phyloP scores from a whole-genome alignment of 495 filamentous ascomycete genomes.

The Daldinia caldariorum region DNA sequence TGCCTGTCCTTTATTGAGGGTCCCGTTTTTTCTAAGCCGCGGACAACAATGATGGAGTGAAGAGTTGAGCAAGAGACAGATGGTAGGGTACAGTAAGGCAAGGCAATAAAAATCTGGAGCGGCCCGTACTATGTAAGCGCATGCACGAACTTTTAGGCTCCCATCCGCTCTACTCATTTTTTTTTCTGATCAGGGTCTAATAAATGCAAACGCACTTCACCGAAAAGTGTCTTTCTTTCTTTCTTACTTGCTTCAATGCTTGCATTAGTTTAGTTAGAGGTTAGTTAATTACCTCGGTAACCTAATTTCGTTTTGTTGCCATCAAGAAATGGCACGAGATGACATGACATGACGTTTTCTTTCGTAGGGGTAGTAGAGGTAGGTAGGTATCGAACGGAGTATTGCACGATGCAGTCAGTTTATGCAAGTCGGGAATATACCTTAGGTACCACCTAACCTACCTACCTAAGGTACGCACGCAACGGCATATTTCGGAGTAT shows the following conservation, averaged over 20 bases:
- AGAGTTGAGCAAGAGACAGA: neutral
- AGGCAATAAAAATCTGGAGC: neutral
- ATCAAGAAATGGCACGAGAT: too few relatives aligned
- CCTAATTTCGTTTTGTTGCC: too few relatives aligned
- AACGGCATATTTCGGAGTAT: too few relatives aligned
- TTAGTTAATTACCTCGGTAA: too few relatives aligned
- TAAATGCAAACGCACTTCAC: too few relatives aligned
- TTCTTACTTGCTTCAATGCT: neutral
- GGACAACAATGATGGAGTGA: neutral
- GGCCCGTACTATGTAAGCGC: slow-evolving; percentile 4
- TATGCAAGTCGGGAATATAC: neutral
- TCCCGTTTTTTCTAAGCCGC: neutral
- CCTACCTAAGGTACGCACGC: too few relatives aligned
- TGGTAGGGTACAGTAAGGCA: neutral
- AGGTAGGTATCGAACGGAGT: too few relatives aligned
- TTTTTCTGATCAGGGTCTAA: too few relatives aligned
- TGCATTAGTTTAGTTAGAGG: too few relatives aligned
- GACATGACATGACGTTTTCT: neutral
- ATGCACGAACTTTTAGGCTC: too few relatives aligned
- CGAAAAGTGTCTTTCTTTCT: neutral
- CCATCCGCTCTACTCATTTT: too few relatives aligned
- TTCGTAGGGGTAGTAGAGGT: neutral
- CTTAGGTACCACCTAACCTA: too few relatives aligned
- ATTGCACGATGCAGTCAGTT: neutral
- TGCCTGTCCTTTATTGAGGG: neutral